Base-by-base conservation (phyloP, 2,329 filamentous ascomycete genomes). In the Neonectria magnoliae region DNA sequence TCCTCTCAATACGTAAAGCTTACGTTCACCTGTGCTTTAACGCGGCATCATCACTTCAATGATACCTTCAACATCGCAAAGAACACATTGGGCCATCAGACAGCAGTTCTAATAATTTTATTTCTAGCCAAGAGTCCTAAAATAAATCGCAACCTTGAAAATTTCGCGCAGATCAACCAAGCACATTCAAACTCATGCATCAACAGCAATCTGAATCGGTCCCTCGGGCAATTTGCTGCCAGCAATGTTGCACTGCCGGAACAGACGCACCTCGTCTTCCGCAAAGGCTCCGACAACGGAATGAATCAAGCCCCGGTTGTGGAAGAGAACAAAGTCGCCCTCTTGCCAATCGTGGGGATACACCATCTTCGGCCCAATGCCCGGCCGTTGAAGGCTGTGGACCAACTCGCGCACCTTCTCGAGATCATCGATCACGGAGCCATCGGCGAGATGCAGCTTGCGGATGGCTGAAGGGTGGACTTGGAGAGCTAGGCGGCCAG, bases 231-330 rank as follows among this genome's bases (percentile, higher is more conserved):
- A 76, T 66, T 84, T 78, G 64, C 85, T 90, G 3, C 86, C 88
- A n/a, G 91, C 91, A 77, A 94, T 83, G 76, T 94, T 94, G 79
- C 92, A 94, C 81, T 94, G 92, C 67, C 91, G 81, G 75, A 94
- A 94, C 64, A 94, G 76, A 48, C 92, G 80, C 33, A 93, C 88
- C 81, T 94, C 91, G n/a, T 91, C 86, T 53, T 90, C 86, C 8
- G 85, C 84, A 77, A 94, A 94, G 1, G 90, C 89, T 1, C 91
- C 92, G 0, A 93, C 91, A 2, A 94, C 92, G 3, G 87, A 90
- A 77, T 95, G 92, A 60, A 94, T 76, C 16, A 93, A 83, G 1
- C 91, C 92, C 10, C 91, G 87, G 74, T 94, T 94, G 77, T 94
- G 90, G 78, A 94, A 94, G 27, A 94, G 81, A 0, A 93, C 92